Base-by-base conservation (phyloP, 2,329 filamentous ascomycete species). In the Pseudogymnoascus sp. region DNA sequence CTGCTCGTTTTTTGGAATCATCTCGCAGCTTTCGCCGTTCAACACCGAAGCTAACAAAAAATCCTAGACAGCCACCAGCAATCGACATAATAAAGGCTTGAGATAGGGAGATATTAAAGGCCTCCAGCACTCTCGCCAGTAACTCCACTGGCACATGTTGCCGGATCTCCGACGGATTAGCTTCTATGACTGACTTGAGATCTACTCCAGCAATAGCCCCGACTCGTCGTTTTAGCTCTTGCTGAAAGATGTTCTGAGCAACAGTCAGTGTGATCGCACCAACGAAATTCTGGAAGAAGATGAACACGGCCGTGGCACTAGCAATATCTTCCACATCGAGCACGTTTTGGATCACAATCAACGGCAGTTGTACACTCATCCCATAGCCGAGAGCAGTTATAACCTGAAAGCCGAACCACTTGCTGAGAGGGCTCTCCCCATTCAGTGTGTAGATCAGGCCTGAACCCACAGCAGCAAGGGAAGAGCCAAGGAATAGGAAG, bases 211-310 rank as follows among this genome's bases (percentile, higher is more conserved):
- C 38, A 41, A 41, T 41, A 41, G 38, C 38, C 38, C 38, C 38
- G 38, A 41, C 38, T 41, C 16, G 38, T 41, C 38, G 38, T 41
- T 41, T 41, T 41, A 41, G 38, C 38, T 41, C 38, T 41, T 41
- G 38, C 38, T 41, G 38, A 41, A 90, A 89, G 55, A 89, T 79
- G 21, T 85, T 83, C 71, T 90, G 84, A 0, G 83, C 82, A 12
- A 88, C 82, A 5, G 83, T 81, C 59, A 90, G 81, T 66, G 84
- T 83, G 31, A 90, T 73, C 2, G 87, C 84, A 4, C 86, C 86
- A 49, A 86, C 86, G 4, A 90, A 78, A 1, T 80, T 79, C 69
- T 89, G 84, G 75, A 83, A 85, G 74, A 90, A 88, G 45, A 80
- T 78, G 2, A 83, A 76, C 60, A 75, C 79, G 8, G 81, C 80